phyloP scores from a whole-genome alignment of 1,284 basidiomycete genomes.

The Moesziomyces antarcticus region DNA sequence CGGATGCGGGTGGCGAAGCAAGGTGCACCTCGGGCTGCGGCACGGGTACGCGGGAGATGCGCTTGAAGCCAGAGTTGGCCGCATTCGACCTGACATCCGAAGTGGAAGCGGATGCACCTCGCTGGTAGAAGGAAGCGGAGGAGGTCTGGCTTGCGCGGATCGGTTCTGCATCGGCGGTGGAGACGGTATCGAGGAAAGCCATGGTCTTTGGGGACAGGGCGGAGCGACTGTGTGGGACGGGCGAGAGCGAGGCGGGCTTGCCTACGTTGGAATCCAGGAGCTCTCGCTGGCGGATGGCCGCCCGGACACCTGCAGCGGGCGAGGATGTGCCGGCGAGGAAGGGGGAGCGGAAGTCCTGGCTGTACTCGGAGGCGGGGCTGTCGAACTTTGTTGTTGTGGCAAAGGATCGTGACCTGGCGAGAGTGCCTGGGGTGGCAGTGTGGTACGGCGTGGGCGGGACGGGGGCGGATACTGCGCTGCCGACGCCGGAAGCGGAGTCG shows the following conservation, averaged over 20 bases:
- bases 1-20: slow-evolving; percentile 14
- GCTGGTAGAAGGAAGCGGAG: slow-evolving; percentile 29
- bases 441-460: slow-evolving; percentile 27
- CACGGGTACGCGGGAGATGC: slow-evolving; percentile 28
- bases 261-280: slow-evolving; percentile 29
- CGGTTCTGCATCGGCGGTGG: slow-evolving; percentile 14
- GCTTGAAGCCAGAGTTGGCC: slow-evolving; percentile 6
- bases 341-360: slow-evolving; percentile 36
- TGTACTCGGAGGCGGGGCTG: slow-evolving; percentile 44
- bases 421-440: slow-evolving; percentile 36
- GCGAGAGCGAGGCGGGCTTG: not conserved
- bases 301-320: slow-evolving; percentile 33
- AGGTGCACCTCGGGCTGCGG: slow-evolving; percentile 20
- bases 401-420: slow-evolving; percentile 37
- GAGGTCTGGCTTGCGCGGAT: slow-evolving; percentile 25
- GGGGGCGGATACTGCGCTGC: slow-evolving; percentile 20
- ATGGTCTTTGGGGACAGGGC: slow-evolving; percentile 22
- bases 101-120: slow-evolving; percentile 1
- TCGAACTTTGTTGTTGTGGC: slow-evolving; percentile 26
- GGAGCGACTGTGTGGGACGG: slow-evolving; percentile 25
- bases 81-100: not conserved
- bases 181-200: slow-evolving; percentile 20
- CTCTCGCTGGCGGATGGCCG: slow-evolving; percentile 44
- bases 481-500: slow-evolving; percentile 27
- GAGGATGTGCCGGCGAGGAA: slow-evolving; percentile 36